phyloP scores from a whole-genome alignment of 1,284 basidiomycete species.

The Sanghuangporus sanghuang region DNA sequence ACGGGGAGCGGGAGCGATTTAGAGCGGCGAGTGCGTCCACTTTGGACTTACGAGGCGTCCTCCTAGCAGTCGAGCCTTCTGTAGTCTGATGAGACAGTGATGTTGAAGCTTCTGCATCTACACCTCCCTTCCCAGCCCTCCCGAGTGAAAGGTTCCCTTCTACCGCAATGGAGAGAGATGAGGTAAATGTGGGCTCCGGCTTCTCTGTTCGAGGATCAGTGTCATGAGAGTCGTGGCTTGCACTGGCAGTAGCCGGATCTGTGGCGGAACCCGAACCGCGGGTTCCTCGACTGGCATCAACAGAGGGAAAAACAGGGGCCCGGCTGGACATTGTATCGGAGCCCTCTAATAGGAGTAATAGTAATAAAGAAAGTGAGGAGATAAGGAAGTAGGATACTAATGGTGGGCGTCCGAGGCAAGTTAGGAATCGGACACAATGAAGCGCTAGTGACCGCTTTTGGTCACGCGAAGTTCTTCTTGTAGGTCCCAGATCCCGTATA shows the following conservation, averaged over 20 bases:
- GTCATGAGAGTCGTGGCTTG: slow-evolving; percentile 25
- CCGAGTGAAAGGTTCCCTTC: slow-evolving; percentile 54
- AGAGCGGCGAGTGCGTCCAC: slow-evolving; percentile 75
- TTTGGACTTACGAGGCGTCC: slow-evolving; percentile 83
- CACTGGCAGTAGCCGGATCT: slow-evolving; percentile 20
- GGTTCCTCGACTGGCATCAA: neutral
- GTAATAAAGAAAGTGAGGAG: neutral
- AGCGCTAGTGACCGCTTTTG: slow-evolving; percentile 2
- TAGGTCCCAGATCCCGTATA: neutral
- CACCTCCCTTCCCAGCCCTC: slow-evolving; percentile 12
- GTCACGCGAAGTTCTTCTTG: slow-evolving; percentile 1
- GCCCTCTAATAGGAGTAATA: neutral
- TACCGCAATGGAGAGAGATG: slow-evolving; percentile 63
- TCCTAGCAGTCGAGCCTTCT: slow-evolving; percentile 30
- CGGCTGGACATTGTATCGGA: neutral
- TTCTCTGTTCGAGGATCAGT: slow-evolving; percentile 37
- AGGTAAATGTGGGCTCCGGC: slow-evolving; percentile 46
- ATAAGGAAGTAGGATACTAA: neutral
- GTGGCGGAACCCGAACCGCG: slow-evolving; percentile 21
- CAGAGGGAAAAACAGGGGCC: neutral
- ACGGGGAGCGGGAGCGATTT: slow-evolving; percentile 56
- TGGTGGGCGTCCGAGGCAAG: slow-evolving; percentile 2
- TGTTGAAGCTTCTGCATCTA: slow-evolving; percentile 22
- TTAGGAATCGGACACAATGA: neutral
- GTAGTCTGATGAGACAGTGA: slow-evolving; percentile 6